Base-by-base conservation (phyloP, 495 filamentous ascomycete genomes). In the Baudoinia panamericana region DNA sequence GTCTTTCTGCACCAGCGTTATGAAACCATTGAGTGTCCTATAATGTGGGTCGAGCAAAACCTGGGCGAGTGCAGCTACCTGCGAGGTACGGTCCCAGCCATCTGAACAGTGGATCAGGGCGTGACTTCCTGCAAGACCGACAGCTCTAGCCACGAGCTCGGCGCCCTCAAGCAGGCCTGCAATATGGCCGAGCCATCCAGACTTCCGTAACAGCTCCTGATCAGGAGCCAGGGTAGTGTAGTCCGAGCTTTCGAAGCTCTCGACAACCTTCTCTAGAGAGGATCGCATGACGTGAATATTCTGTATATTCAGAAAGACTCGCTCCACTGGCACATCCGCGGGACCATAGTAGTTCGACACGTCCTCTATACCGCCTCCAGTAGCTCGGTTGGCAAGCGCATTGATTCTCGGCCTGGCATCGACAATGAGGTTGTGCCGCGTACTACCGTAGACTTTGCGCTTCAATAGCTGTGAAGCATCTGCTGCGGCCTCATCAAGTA, bases 201-300 rank as follows among this genome's bases (percentile, higher is more conserved):
- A 94, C 50, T 80, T 87, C 7, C 69, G 69, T 19, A 97, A 72
- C 9, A 78, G 65, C 33, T 96, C 86, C 47, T 75, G 73, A 57
- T 80, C 93, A 7, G 88, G 90, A 5, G 84, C 74, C 30, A 96
- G 61, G 2, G 78, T 77, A 3, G 84, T 82, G 31, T 95, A 66
- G 59, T 97, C 90, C 3, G 84, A 82, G 35, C 96, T 87, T 54
- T 93, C 94, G 52, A 97, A 63, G 8, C 88, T 78, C 41, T 90
- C 85, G 33, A 96, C 66, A 18, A 97, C 82, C 41, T 82, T 92
- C 30, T 80, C 76, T 38, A 97, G 61, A 2, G 88, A 95, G 35
- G 85, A 80, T 42, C 90, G 71, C 90, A 99, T 99, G 40, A 95
- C 88, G 56, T 99, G 90, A 44, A 99, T 96, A 50, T 99, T 99